These are phyloP conservation scores for Candolleomyces eurysporus DNA, from an alignment of 768 basidiomycete species.

Conservation along the genomic window DNA sequence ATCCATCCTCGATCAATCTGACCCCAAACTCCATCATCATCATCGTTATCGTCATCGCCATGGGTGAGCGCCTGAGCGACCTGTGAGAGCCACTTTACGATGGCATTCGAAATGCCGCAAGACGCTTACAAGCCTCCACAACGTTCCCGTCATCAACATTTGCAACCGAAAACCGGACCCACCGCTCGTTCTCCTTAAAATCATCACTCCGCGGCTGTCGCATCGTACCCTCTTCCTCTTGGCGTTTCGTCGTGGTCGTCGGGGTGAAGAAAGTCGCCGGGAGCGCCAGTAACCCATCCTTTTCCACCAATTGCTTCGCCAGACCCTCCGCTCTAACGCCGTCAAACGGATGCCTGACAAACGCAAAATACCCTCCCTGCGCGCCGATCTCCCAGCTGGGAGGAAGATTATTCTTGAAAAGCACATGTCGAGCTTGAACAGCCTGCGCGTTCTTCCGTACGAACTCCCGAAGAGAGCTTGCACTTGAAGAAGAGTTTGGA, in stretches of 20 bases:
- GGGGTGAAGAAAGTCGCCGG: conserved; percentile 63
- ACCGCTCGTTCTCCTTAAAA: conserved; percentile 46
- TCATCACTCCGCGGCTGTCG: conserved; percentile 31
- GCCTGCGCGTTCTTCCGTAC: conserved; percentile 49
- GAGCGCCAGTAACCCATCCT: conserved; percentile 57
- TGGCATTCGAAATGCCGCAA: conserved; percentile 29
- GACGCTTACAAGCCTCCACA: conserved; percentile 47
- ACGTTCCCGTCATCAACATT: conserved; percentile 71
- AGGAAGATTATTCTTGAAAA: conserved; percentile 54
- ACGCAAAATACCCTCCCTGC: conserved; percentile 77
- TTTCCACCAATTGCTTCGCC: conserved; percentile 41
- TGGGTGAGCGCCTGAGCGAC: too few relatives aligned
- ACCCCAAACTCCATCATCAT: too few relatives aligned
- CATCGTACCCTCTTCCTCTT: neutral
- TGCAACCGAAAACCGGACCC: conserved; percentile 79
- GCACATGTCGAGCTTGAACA: conserved; percentile 48
- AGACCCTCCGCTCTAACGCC: conserved; percentile 47
- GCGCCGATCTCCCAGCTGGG: conserved; percentile 59
- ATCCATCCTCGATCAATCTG: too few relatives aligned
- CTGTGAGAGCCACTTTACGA: neutral
- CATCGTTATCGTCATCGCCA: too few relatives aligned
- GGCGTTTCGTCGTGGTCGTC: conserved; percentile 3
- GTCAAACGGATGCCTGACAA: conserved; percentile 64
- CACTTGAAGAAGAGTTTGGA: too few relatives aligned
- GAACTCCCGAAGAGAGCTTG: conserved; percentile 41